Base-by-base conservation (phyloP, 2,329 filamentous ascomycete species). In the Colletotrichum nymphaeae region DNA sequence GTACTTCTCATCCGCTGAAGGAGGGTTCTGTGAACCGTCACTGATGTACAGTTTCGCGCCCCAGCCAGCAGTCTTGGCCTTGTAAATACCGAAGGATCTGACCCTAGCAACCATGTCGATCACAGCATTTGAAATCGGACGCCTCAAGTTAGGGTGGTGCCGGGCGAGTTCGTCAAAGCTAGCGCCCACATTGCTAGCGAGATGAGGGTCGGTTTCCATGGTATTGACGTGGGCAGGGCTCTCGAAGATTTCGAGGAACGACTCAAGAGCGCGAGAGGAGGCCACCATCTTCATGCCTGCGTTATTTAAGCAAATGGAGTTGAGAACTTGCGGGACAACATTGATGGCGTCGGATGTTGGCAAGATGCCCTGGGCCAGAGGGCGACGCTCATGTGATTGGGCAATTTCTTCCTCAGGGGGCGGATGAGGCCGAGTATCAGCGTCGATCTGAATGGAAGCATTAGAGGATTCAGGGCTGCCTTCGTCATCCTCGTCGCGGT, bases 221-320 rank as follows among this genome's bases (percentile, higher is more conserved):
- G 93, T 93, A 77, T 93, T 94, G 71, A 99, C 91, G 82, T 99
- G 97, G 19, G 91, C 89, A 2, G 95, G 92, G 76, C 95, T 98
- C 82, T 98, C 94, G 76, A 99, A 99, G n/a, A 98, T 95, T 80
- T 98, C 94, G 76, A 99, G 93, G 80, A 95, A 98, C 77, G 91
- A 94, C 69, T 95, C 92, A 57, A 99, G 88, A 1, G 95, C 95
- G 71, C 91, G 88, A 0, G 95, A 98, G 0, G 91, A 89, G 70
- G 95, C 92, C 78, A 99, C 97, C 80, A 98, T 89, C 78, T 93
- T 93, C 87, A 98, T 93, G 9, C 97, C 97, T 32, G 91, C 88
- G 75, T 94, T 93, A 77, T 98, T 98, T 69, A 99, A 85, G 77
- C 94, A 99, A 66, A 99, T 97, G 5, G 97, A 95, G 74, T 96